Evolutionary conservation across 2,329 filamentous ascomycete genomes (phyloP).

Genomic region (Aureobasidium lini): DNA sequence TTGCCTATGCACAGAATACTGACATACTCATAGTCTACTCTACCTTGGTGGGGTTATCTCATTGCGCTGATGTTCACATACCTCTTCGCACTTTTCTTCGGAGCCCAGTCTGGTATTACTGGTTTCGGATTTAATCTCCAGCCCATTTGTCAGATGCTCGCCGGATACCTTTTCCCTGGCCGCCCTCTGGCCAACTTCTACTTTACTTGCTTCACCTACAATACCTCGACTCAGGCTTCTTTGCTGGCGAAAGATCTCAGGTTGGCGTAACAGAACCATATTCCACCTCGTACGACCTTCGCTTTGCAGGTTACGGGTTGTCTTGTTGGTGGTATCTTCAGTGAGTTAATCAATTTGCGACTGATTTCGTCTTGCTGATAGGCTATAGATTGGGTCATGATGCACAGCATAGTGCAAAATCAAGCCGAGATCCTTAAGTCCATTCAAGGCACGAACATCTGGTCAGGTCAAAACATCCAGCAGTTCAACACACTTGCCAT

Average conservation of each 20-base stretch:
- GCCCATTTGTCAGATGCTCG: conserved; percentile 41
- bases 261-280: conserved; percentile 31
- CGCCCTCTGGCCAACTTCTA: conserved; percentile 28
- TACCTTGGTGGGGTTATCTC: conserved; percentile 24
- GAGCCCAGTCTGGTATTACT: conserved; percentile 22
- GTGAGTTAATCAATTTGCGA: conserved; percentile 32
- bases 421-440: conserved; percentile 36
- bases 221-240: conserved; percentile 24
- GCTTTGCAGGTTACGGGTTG: conserved; percentile 37
- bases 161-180: conserved; percentile 40
- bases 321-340: conserved; percentile 36
- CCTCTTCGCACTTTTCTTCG: conserved; percentile 24
- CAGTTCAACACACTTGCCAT: conserved; percentile 38
- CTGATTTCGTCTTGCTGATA: conserved; percentile 21
- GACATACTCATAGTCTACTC: too few relatives aligned
- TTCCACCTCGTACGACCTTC: conserved; percentile 36
- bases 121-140: conserved; percentile 37
- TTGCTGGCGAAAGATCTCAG: conserved; percentile 29
- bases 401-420: conserved; percentile 35
- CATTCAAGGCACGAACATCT: conserved; percentile 39
- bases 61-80: conserved; percentile 20
- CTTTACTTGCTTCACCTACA: conserved; percentile 21
- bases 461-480: conserved; percentile 44
- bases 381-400: conserved; percentile 7
- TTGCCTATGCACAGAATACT: neutral